Conservation (phyloP, 805 yeast genomes). For the Clavispora vitiphila region DNA sequence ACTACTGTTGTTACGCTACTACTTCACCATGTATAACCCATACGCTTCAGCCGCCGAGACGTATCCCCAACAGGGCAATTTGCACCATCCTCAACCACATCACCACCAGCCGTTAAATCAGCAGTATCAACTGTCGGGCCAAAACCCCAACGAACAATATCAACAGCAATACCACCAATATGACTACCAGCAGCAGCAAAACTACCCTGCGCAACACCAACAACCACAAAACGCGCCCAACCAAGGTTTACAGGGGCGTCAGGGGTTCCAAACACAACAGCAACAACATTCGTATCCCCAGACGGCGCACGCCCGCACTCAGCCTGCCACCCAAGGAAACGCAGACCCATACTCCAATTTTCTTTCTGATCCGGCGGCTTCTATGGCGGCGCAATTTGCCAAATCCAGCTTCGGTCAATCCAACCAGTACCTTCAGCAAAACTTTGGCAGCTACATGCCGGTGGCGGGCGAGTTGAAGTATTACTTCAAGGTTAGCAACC, state of each 20-base stretch:
- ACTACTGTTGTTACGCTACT: not conserved
- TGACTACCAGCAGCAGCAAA: conserved; percentile 18
- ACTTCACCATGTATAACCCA: conserved; percentile 34
- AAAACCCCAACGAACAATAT: conserved; percentile 14
- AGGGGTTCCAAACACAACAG: conserved; percentile 42
- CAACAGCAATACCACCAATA: conserved; percentile 14
- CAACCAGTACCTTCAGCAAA: conserved; percentile 72
- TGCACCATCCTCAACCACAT: conserved; percentile 19
- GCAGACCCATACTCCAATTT: conserved; percentile 31
- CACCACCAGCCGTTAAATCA: conserved; percentile 4
- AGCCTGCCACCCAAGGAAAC: conserved; percentile 14
- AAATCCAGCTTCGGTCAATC: conserved; percentile 79
- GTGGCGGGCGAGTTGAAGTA: conserved; percentile 60
- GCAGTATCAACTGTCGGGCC: conserved; percentile 26
- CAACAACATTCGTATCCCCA: conserved; percentile 19
- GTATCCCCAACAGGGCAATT: conserved; percentile 9
- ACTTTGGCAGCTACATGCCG: conserved; percentile 49
- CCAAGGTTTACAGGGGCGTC: conserved; percentile 16
- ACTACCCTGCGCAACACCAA: conserved; percentile 17
- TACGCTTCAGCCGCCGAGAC: conserved; percentile 25
- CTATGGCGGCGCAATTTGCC: conserved; percentile 85
- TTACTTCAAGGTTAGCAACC: conserved; percentile 88
- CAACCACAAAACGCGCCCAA: conserved; percentile 25
- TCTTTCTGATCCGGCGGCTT: conserved; percentile 73
- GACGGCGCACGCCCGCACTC: conserved; percentile 5